Percentiles rank a stretch among this genome's conserved stretches.
phyloP scores from a whole-genome alignment of 2,329 filamentous ascomycete species.

The Stachybotrys elegans region DNA sequence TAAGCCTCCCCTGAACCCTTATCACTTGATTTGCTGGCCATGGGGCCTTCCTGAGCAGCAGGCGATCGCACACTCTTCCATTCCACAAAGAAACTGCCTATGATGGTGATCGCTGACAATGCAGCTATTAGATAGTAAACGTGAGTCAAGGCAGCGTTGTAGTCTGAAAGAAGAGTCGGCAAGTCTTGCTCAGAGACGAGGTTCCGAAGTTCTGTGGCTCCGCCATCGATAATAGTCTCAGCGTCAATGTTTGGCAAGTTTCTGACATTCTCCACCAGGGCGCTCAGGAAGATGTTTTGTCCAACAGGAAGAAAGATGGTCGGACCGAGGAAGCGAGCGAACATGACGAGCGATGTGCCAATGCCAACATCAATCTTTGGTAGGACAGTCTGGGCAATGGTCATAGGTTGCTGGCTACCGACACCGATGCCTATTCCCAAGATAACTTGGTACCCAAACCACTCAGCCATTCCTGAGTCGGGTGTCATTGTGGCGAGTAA shows the following conservation, averaged over 20 bases:
- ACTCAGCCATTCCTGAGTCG: constrained; percentile 26
- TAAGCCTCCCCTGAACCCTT: no score
- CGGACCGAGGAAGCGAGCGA: constrained; percentile 32
- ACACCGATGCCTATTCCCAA: constrained; percentile 31
- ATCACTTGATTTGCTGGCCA: no score
- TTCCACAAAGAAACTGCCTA: neutral
- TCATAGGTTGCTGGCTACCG: constrained; percentile 38
- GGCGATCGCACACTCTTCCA: neutral
- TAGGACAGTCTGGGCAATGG: constrained; percentile 35
- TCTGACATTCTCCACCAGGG: no score
- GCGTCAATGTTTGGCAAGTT: no score
- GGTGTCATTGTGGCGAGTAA: constrained; percentile 35
- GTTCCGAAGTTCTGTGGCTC: neutral
- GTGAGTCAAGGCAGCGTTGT: neutral
- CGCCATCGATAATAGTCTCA: neutral
- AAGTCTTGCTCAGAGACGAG: neutral
- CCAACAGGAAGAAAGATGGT: constrained; percentile 43
- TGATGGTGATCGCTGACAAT: neutral
- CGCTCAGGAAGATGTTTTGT: constrained; percentile 44
- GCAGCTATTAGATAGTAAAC: neutral
- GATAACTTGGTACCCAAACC: constrained; percentile 39
- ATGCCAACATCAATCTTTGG: constrained; percentile 22
- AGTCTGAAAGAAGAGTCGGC: neutral
- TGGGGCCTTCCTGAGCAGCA: no score
- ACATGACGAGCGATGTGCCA: constrained; percentile 30